A percentile compares a stretch with the other conserved stretches of the same genome.
Conservation (phyloP, 129 eudicot species). For the Kitagawia praeruptora region DNA sequence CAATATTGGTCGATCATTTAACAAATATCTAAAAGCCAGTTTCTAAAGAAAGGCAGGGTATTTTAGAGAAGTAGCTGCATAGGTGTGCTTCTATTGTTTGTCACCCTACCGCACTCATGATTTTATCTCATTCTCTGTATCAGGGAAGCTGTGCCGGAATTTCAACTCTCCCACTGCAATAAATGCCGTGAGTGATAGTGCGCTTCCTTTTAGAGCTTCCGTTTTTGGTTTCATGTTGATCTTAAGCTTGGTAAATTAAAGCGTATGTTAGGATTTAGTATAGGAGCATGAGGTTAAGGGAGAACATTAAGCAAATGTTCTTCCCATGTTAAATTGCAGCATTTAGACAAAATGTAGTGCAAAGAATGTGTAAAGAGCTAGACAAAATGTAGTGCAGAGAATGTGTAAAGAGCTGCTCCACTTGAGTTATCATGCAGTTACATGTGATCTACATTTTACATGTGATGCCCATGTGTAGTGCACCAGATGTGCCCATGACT, state of each 20-base stretch:
- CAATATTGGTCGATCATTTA: not conserved
- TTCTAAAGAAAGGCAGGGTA: not conserved
- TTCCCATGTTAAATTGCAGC: no score
- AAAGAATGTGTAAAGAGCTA: no score
- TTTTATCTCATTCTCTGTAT: not conserved
- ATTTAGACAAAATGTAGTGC: no score
- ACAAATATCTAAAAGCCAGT: not conserved
- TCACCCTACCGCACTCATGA: not conserved
- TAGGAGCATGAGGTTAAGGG: no score
- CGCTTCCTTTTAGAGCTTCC: not conserved
- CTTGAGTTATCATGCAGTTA: no score
- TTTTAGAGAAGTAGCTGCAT: no score
- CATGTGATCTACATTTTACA: no score
- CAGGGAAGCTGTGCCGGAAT: slow-evolving; percentile 64
- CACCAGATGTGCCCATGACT: no score
- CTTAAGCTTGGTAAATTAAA: not conserved
- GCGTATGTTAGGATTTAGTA: not conserved
- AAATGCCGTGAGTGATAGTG: slow-evolving; percentile 57
- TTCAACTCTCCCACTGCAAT: slow-evolving; percentile 57
- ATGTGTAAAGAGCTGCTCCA: no score
- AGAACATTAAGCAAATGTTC: no score
- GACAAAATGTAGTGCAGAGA: no score
- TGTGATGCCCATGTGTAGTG: no score
- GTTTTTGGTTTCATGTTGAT: not conserved
- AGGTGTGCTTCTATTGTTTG: not conserved